Evolutionary conservation across 2,329 filamentous ascomycete genomes (phyloP), one percentile per base, ranked within the genome.

Genomic region (Chrysoporthe cubensis): DNA sequence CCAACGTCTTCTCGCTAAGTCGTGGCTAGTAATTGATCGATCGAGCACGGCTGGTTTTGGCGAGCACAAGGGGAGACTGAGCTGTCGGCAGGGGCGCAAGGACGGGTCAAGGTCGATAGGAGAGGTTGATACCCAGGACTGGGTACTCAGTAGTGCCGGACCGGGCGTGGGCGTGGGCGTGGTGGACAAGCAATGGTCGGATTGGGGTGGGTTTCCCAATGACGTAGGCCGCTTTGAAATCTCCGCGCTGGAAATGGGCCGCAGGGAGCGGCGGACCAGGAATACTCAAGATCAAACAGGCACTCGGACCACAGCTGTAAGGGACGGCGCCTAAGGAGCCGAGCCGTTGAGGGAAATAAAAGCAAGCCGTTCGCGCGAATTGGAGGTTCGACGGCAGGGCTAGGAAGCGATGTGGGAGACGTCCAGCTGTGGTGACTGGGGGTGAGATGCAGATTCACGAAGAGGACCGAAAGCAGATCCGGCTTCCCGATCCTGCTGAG

Each of bases 121-220:
- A 14, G 34, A 34, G 32, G 26, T 26, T 26, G 26, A 26, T 26
- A 26, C 2, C 26, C 26, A 26, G 26, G 26, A 26, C 26, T 26
- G 26, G 26, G 26, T 26, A 26, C 26, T 26, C 26, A 26, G 26
- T 34, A 8, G 62, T 42, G 61, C 46, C 37, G 42, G 34, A 43
- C 37, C 18, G 40, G 37, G 62, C 50, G 62, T 56, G 62, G 26
- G 26, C 2, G 26, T 40, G 37, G 37, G 37, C 37, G 26, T 26
- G 26, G 26, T 40, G 37, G 37, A 40, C 37, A 21, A 37, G 37
- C 34, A 14, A 37, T 57, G 50, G 62, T 56, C 32, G 46, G 43
- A 54, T 54, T 18, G 34, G 46, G 26, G 61, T 63, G 46, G 61
- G 46, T 43, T 63, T 63, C 32, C 46, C 46, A 63, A 64, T 64